phyloP scores from a whole-genome alignment of 768 basidiomycete genomes.

The Leccinum imitatum region DNA sequence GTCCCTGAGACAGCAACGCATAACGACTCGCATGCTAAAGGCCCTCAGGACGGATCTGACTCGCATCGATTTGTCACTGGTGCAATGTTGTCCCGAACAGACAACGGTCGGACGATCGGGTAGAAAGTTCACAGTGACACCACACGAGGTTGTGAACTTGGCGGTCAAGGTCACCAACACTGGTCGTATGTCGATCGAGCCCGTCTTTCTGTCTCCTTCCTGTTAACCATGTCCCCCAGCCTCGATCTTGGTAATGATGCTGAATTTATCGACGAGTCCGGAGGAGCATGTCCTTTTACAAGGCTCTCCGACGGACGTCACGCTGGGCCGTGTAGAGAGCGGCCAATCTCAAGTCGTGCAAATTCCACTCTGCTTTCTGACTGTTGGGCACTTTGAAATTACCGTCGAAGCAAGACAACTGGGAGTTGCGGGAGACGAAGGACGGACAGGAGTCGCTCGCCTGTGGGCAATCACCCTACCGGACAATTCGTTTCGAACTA shows the following conservation, averaged over 20 bases:
- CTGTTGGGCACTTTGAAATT: conserved; percentile 61
- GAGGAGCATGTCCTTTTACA: conserved; percentile 67
- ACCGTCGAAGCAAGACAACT: conserved; percentile 36
- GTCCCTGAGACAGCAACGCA: conserved; percentile 71
- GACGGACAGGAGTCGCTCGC: conserved; percentile 24
- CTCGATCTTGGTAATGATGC: conserved; percentile 47
- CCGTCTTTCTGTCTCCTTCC: neutral
- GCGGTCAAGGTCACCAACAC: conserved; percentile 58
- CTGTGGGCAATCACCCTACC: conserved; percentile 18
- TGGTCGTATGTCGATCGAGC: conserved; percentile 50
- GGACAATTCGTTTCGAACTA: conserved; percentile 4
- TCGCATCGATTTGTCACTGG: conserved; percentile 55
- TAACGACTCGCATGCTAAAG: conserved; percentile 80
- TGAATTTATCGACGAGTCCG: conserved; percentile 58
- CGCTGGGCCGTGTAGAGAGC: conserved; percentile 58
- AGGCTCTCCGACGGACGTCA: conserved; percentile 59
- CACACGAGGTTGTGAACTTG: conserved; percentile 66
- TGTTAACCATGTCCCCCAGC: conserved; percentile 38
- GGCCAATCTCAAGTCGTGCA: conserved; percentile 54
- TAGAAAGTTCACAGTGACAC: conserved; percentile 49
- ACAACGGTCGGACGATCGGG: conserved; percentile 15
- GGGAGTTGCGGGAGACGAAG: conserved; percentile 11
- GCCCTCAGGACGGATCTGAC: conserved; percentile 68
- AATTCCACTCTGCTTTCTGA: conserved; percentile 69
- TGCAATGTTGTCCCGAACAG: conserved; percentile 28